Evolutionary conservation across 495 filamentous ascomycete species (phyloP), one percentile per base, ranked within the genome.

Genomic region (Darksidea phi): DNA sequence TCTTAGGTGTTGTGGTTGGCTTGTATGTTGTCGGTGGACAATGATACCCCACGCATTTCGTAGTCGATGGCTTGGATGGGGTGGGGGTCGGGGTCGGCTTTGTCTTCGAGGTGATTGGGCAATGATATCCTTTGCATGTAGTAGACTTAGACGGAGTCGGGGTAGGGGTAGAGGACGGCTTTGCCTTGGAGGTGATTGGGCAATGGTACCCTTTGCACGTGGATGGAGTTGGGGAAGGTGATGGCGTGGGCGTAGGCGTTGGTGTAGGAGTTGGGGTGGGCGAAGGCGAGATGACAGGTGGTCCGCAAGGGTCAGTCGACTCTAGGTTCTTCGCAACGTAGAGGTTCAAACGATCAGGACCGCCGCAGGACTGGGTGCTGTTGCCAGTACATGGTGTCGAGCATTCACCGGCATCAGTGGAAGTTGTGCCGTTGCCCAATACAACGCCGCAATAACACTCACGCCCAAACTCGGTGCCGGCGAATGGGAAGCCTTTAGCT

Each of bases 391-490:
- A 71, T 23, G 53, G 43, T 17, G 42, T 63, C 20, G 46, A 43
- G 49, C 69, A 71, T 37, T 66, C 53, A 24, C 55, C 18, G 5
- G 52, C 43, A 25, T 46, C 46, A 0, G 77, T 69, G 8, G 75
- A 57, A 5, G 53, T 56, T 10, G 78, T 82, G 50, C 77, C 76
- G 59, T 80, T 80, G 23, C 75, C 78, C 25, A 82, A 69, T 7
- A 79, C 74, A 38, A 75, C 72, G 15, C 74, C 76, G 45, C 73
- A 76, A 54, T 74, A 76, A 53, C 75, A 77, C 50, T 77, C 75
- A 26, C 67, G 61, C 2, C 56, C 52, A 51, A 81, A 83, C 36
- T 83, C 71, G 0, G 78, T 77, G 1, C 77, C 80, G 21, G 78
- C 78, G 54, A 81, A 80, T 1, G 67, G 72, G 42, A 74, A 79